These are phyloP conservation scores for Withania somnifera DNA, from an alignment of 305 asterid genomes.

Conservation along the genomic window DNA sequence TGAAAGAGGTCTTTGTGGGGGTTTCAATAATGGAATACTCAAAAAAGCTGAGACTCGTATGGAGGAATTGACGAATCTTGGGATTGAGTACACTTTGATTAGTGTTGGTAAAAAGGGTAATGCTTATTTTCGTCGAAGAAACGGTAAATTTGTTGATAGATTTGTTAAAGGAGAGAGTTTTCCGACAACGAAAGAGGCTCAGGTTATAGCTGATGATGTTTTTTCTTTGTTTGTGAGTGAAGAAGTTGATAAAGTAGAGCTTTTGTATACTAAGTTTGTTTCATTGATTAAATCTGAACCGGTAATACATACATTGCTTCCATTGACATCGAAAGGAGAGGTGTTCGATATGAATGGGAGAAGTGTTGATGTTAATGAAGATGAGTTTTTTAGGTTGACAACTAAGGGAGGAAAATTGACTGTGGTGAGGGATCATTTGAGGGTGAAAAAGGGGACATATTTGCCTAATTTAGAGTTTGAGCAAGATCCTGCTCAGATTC, in stretches of 20 bases:
- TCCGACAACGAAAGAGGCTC: slow-evolving; percentile 68
- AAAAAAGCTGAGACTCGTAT: slow-evolving; percentile 47
- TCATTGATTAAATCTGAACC: slow-evolving; percentile 63
- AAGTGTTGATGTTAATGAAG: slow-evolving; percentile 37
- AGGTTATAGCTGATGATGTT: slow-evolving; percentile 67
- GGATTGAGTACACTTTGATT: slow-evolving; percentile 33
- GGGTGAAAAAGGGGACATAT: slow-evolving; percentile 1
- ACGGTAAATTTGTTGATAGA: slow-evolving; percentile 28
- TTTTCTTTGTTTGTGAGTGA: slow-evolving; percentile 54
- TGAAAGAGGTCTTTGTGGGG: slow-evolving; percentile 76
- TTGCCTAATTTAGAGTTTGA: slow-evolving; percentile 44
- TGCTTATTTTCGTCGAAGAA: slow-evolving; percentile 32
- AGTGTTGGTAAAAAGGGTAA: slow-evolving; percentile 74
- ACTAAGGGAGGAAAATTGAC: slow-evolving; percentile 52
- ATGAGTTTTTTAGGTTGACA: slow-evolving; percentile 57
- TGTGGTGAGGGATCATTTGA: slow-evolving; percentile 44
- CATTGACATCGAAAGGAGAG: slow-evolving; percentile 42
- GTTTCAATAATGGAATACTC: slow-evolving; percentile 46
- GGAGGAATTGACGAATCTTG: slow-evolving; percentile 36
- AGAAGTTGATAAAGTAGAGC: slow-evolving; percentile 80
- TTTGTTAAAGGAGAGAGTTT: slow-evolving; percentile 42
- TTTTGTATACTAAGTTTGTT: slow-evolving; percentile 56
- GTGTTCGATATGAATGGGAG: slow-evolving; percentile 39
- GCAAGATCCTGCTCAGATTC: slow-evolving; percentile 85
- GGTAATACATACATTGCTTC: slow-evolving; percentile 51